Conservation (phyloP, 495 filamentous ascomycete genomes). For the Opeltia flavorubescens region DNA sequence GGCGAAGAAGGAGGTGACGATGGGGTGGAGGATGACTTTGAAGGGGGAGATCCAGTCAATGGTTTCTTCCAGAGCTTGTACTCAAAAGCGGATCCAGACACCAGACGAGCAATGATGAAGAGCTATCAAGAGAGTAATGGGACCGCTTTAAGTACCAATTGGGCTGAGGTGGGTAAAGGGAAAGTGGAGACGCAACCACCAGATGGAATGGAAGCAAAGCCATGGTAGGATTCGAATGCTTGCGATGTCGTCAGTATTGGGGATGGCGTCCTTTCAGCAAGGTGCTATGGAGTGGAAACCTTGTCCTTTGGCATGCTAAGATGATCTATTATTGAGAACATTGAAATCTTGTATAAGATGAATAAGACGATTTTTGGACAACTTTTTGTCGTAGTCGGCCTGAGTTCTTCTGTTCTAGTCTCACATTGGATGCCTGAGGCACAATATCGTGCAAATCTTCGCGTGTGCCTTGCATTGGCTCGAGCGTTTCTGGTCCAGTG, state of each 20-base stretch:
- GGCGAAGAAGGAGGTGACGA: slow-evolving; percentile 22
- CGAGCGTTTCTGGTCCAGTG: not conserved
- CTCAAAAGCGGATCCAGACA: slow-evolving; percentile 62
- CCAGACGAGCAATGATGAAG: slow-evolving; percentile 91
- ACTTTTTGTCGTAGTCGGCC: too few species aligned
- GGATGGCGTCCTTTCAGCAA: not conserved
- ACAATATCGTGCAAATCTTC: not conserved
- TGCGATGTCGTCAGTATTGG: not conserved
- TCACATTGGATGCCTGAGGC: not conserved
- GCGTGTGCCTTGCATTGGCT: not conserved
- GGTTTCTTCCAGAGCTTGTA: slow-evolving; percentile 88
- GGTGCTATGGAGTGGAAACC: not conserved
- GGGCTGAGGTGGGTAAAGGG: slow-evolving; percentile 65
- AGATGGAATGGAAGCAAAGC: slow-evolving; percentile 61
- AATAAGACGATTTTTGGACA: too few species aligned
- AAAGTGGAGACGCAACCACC: slow-evolving; percentile 62
- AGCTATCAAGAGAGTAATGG: slow-evolving; percentile 88
- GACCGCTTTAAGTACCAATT: slow-evolving; percentile 85
- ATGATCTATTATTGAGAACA: too few species aligned
- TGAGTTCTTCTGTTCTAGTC: not conserved
- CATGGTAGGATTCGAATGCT: slow-evolving; percentile 28
- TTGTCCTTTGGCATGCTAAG: not conserved
- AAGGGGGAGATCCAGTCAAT: slow-evolving; percentile 60
- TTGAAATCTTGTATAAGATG: too few species aligned
- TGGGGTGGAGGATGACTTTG: slow-evolving; percentile 42